Conservation (phyloP, 176 grass and related monocot species). For the Aechmea fasciata region DNA sequence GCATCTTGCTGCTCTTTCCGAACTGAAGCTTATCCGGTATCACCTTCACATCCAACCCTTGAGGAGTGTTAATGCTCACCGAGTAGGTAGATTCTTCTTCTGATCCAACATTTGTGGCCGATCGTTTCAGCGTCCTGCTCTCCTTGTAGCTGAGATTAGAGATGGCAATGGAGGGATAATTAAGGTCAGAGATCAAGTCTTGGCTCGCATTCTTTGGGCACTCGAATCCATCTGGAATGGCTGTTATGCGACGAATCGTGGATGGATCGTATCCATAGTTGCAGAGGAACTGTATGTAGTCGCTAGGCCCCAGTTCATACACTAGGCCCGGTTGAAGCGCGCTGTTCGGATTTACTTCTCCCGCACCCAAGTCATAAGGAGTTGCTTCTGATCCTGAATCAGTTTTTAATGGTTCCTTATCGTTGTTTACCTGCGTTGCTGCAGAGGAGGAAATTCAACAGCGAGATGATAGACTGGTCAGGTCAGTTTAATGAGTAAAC, state of each 20-base stretch:
- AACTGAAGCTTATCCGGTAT: conserved; percentile 60
- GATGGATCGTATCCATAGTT: conserved; percentile 63
- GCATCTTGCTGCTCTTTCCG: conserved; percentile 27
- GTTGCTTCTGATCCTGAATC: conserved; percentile 41
- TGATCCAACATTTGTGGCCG: conserved; percentile 54
- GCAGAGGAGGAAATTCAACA: conserved; percentile 4
- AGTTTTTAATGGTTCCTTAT: conserved; percentile 31
- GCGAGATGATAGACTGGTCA: neutral
- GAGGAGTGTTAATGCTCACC: conserved; percentile 30
- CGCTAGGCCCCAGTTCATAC: conserved; percentile 46
- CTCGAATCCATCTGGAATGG: conserved; percentile 26
- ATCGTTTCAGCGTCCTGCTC: conserved; percentile 27
- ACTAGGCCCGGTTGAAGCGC: conserved; percentile 71
- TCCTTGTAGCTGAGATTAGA: conserved; percentile 16
- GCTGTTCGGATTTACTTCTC: conserved; percentile 51
- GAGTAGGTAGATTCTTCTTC: conserved; percentile 35
- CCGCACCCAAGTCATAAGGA: conserved; percentile 57
- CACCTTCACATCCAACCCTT: conserved; percentile 52
- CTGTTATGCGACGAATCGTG: conserved; percentile 46
- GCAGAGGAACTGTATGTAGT: conserved; percentile 69
- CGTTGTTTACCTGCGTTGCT: conserved; percentile 59
- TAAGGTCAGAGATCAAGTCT: conserved; percentile 71
- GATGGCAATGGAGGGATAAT: conserved; percentile 75
- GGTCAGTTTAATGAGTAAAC: no score
- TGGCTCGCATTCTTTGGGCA: conserved; percentile 58